Conservation (phyloP, 2,329 filamentous ascomycete genomes). For the Xylariaceae sp. region DNA sequence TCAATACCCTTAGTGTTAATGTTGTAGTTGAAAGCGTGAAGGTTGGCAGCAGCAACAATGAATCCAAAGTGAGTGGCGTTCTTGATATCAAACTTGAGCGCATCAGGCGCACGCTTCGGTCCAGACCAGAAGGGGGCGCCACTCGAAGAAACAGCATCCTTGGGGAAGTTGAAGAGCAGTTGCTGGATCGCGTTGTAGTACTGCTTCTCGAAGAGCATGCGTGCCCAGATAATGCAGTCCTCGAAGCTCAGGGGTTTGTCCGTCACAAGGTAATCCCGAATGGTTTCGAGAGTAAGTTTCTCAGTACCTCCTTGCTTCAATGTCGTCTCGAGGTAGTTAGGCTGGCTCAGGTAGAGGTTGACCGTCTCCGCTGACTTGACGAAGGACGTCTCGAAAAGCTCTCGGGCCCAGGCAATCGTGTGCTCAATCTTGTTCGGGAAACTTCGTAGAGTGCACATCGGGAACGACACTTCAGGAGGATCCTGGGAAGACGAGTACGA, state of each 20-base stretch:
- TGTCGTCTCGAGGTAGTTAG: conserved; percentile 81
- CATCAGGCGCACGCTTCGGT: conserved; percentile 90
- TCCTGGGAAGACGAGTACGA: conserved; percentile 97
- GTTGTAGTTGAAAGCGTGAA: conserved; percentile 96
- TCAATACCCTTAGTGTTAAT: conserved; percentile 78
- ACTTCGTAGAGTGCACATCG: conserved; percentile 94
- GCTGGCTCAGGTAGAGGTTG: conserved; percentile 87
- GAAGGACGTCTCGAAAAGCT: conserved; percentile 91
- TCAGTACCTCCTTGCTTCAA: conserved; percentile 93
- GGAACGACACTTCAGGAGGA: conserved; percentile 96
- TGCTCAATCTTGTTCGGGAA: conserved; percentile 99
- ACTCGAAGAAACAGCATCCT: conserved; percentile 80
- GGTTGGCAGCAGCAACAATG: conserved; percentile 78
- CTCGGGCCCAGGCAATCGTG: conserved; percentile 96
- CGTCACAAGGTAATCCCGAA: conserved; percentile 84
- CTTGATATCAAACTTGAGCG: conserved; percentile 79
- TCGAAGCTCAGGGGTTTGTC: conserved; percentile 90
- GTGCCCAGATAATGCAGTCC: conserved; percentile 94
- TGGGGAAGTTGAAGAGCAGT: conserved; percentile 93
- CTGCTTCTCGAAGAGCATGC: conserved; percentile 89
- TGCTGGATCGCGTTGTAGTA: conserved; percentile 97
- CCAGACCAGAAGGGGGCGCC: conserved; percentile 97
- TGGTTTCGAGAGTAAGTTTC: conserved; percentile 84
- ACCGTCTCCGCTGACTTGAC: conserved; percentile 90
- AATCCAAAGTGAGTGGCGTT: conserved; percentile 87